Evolutionary conservation across 2,329 filamentous ascomycete species (phyloP).

Genomic region (Helminthosporium solani): DNA sequence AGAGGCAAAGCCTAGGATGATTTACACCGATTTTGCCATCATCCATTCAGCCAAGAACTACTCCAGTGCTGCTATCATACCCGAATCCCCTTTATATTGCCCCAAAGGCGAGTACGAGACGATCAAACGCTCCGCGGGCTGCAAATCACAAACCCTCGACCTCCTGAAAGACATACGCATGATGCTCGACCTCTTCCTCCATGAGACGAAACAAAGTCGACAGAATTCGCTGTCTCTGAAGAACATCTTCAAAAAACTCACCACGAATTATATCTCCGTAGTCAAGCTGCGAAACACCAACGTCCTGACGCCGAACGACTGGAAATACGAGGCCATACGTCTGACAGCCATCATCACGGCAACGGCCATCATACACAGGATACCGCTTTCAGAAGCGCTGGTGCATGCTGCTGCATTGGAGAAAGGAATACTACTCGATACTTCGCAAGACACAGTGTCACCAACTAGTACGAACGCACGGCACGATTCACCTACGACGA

Average conservation of each 20-base stretch:
- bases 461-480: constrained; percentile 13
- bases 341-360: constrained; percentile 35
- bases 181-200: constrained; percentile 35
- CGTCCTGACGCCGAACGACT: constrained; percentile 20
- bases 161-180: constrained; percentile 30
- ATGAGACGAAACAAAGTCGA: constrained; percentile 20
- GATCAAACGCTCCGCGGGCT: constrained; percentile 22
- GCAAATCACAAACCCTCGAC: constrained; percentile 14
- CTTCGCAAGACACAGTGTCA: constrained; percentile 8
- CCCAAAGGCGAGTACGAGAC: constrained; percentile 31
- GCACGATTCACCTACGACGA: constrained; percentile 22
- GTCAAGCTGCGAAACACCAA: constrained; percentile 12
- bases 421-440: constrained; percentile 4
- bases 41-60: constrained; percentile 16
- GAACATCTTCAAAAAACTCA: constrained; percentile 24
- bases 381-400: constrained; percentile 32
- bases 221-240: constrained; percentile 18
- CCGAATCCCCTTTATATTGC: constrained; percentile 40
- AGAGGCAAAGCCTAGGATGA: constrained; percentile 24
- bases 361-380: constrained; percentile 28
- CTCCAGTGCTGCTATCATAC: constrained; percentile 22
- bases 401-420: constrained; percentile 8
- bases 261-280: constrained; percentile 16
- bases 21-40: constrained; percentile 33
- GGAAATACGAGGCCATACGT: constrained; percentile 41